These are phyloP conservation scores for Pestalotiopsis sp. DNA, from an alignment of 2,329 filamentous ascomycete species.

Conservation along the genomic window DNA sequence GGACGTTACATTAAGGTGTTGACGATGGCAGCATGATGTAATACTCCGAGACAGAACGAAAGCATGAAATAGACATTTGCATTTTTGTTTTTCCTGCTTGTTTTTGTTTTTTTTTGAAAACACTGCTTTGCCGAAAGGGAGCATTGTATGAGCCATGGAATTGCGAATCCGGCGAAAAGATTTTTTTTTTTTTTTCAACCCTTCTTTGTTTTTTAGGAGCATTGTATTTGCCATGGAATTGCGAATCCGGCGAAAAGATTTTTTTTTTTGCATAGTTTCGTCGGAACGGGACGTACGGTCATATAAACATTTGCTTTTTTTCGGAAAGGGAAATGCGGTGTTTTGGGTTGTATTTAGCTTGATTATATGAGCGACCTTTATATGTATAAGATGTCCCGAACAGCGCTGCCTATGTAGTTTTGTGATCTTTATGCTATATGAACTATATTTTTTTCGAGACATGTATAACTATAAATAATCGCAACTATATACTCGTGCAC, in stretches of 20 bases:
- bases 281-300: conserved; percentile 15
- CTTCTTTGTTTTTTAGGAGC: no score
- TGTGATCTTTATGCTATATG: not conserved
- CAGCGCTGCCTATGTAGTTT: not conserved
- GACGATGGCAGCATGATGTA: not conserved
- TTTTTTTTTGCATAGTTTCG: conserved; percentile 10
- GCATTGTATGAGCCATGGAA: not conserved
- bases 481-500: not conserved
- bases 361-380: conserved; percentile 12
- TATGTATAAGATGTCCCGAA: not conserved
- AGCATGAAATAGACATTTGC: conserved; percentile 7
- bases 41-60: not conserved
- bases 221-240: not conserved
- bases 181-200: no score
- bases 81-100: not conserved
- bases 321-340: conserved; percentile 17
- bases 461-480: not conserved
- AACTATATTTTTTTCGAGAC: not conserved
- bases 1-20: conserved; percentile 37
- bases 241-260: not conserved
- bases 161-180: not conserved
- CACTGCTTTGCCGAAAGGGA: not conserved
- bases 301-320: conserved; percentile 3
- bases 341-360: conserved; percentile 20
- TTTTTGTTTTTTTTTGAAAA: not conserved